Conservation (phyloP, 495 filamentous ascomycete genomes). For the Penicillium robsamsonii region DNA sequence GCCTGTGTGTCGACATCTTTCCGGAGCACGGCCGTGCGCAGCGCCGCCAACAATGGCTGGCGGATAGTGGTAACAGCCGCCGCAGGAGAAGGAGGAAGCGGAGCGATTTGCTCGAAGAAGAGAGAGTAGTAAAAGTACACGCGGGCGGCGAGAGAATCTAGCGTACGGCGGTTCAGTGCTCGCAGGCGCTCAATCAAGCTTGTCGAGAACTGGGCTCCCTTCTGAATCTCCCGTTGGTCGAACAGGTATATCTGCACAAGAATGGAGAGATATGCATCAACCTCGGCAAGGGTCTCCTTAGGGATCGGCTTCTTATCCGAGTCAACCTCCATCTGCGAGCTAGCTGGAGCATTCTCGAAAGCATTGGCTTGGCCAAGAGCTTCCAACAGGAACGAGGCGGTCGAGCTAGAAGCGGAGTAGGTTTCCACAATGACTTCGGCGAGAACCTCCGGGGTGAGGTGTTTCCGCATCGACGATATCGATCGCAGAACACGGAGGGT, state of each 20-base stretch:
- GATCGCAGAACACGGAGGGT: slow-evolving; percentile 89
- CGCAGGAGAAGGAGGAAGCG: slow-evolving; percentile 80
- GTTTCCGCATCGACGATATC: slow-evolving; percentile 92
- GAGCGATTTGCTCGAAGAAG: slow-evolving; percentile 85
- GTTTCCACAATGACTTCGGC: slow-evolving; percentile 77
- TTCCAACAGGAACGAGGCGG: slow-evolving; percentile 66
- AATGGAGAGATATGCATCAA: slow-evolving; percentile 89
- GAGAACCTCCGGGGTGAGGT: slow-evolving; percentile 77
- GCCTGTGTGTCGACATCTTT: slow-evolving; percentile 97
- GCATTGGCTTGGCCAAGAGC: slow-evolving; percentile 64
- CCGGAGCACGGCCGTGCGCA: slow-evolving; percentile 88
- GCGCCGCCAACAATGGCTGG: slow-evolving; percentile 78
- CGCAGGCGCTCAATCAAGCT: slow-evolving; percentile 81
- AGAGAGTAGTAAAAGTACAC: slow-evolving; percentile 97
- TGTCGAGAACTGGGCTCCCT: slow-evolving; percentile 78
- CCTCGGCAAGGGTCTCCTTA: slow-evolving; percentile 82
- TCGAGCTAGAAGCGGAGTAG: slow-evolving; percentile 62
- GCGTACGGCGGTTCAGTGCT: slow-evolving; percentile 82
- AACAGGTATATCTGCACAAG: slow-evolving; percentile 86
- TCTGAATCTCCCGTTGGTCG: slow-evolving; percentile 74
- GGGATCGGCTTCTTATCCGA: slow-evolving; percentile 47
- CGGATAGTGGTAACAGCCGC: slow-evolving; percentile 83
- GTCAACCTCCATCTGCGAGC: slow-evolving; percentile 77
- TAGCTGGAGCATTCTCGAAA: slow-evolving; percentile 52
- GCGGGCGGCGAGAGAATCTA: slow-evolving; percentile 90